These are phyloP conservation scores for Cercospora nicotianae DNA, from an alignment of 2,329 filamentous ascomycete species.

Conservation along the genomic window DNA sequence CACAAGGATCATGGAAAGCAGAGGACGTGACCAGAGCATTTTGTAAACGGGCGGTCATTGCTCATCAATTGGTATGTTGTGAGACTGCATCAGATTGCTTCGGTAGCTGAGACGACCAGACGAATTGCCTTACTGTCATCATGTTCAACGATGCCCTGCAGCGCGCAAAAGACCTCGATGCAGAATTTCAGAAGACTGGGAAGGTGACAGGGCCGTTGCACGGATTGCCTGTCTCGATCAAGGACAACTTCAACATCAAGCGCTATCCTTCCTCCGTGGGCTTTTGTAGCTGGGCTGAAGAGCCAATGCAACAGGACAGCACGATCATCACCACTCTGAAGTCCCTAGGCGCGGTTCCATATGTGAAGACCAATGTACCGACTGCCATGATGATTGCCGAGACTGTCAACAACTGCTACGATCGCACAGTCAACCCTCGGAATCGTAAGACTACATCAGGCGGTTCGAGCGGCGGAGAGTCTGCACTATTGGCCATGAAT, in stretches of 20 bases:
- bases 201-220: constrained; percentile 63
- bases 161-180: constrained; percentile 55
- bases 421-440: constrained; percentile 56
- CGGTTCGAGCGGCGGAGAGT: constrained; percentile 67
- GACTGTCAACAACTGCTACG: constrained; percentile 65
- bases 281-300: constrained; percentile 61
- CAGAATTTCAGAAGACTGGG: constrained; percentile 49
- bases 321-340: constrained; percentile 60
- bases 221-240: constrained; percentile 65
- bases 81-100: neutral
- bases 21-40: constrained; percentile 55
- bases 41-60: constrained; percentile 56
- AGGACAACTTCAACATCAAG: constrained; percentile 67
- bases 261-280: constrained; percentile 64
- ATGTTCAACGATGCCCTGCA: constrained; percentile 56
- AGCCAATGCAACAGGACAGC: constrained; percentile 58
- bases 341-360: constrained; percentile 63
- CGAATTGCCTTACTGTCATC: constrained; percentile 61
- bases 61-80: constrained; percentile 53
- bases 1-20: constrained; percentile 50
- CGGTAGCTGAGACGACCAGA: constrained; percentile 41
- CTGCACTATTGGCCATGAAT: constrained; percentile 59
- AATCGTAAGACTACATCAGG: constrained; percentile 62
- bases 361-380: constrained; percentile 70
- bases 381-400: constrained; percentile 70